Conservation (phyloP, 257 asterid species). For the Solanum etuberosum region DNA sequence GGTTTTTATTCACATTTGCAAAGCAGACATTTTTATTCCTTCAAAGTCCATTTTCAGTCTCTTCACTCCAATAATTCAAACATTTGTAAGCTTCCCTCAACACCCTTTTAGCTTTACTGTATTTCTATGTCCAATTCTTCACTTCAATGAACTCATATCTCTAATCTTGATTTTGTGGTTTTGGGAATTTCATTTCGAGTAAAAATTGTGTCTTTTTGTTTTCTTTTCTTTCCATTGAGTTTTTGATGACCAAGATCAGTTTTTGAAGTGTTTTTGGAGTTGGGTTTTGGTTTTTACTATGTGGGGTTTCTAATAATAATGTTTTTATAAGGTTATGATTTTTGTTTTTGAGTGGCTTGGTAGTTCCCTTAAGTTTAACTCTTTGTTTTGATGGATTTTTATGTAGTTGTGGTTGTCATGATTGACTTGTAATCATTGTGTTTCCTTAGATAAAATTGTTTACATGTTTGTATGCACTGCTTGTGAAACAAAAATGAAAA, state of each 20-base stretch:
- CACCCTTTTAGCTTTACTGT: neutral
- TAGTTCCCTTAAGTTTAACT: neutral
- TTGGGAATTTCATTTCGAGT: neutral
- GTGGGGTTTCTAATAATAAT: neutral
- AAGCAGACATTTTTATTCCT: neutral
- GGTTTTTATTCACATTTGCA: constrained; percentile 41
- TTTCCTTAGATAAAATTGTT: neutral
- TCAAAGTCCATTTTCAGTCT: neutral
- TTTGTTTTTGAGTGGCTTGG: neutral
- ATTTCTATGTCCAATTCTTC: neutral
- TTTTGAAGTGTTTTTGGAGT: neutral
- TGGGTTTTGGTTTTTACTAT: neutral
- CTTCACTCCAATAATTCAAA: constrained; percentile 10
- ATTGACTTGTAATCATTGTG: neutral
- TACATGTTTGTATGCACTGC: neutral
- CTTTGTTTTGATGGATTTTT: neutral
- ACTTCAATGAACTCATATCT: neutral
- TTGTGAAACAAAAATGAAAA: neutral
- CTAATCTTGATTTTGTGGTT: neutral
- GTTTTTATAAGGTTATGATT: neutral
- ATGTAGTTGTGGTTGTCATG: neutral
- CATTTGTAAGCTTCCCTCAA: neutral
- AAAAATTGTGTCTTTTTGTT: neutral
- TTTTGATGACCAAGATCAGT: neutral
- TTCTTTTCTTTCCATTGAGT: neutral